Base-by-base conservation (phyloP, 179 eudicot species). In the Patellifolia procumbens region DNA sequence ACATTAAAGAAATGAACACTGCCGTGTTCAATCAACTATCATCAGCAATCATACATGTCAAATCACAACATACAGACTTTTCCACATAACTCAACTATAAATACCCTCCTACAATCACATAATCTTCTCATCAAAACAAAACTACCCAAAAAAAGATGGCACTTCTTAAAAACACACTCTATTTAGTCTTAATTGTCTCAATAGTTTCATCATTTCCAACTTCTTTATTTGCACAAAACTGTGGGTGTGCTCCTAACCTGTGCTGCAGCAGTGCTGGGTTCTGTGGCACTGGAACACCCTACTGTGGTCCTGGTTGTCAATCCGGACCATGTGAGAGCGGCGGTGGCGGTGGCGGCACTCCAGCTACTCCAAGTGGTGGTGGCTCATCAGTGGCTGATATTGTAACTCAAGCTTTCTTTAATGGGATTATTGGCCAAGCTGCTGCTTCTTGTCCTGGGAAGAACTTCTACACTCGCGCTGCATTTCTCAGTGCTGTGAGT, bases 251-350 rank as follows among this genome's bases (percentile, higher is more conserved):
- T 6, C 67, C 77, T 10, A 51, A 66, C 70, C 20, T 76, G 15
- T 81, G 83, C 60, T 81, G 83, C 37, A 81, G 83, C 65, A 12
- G 72, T 31, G 76, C 49, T 51, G 83, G 83, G 58, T 81, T 60
- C 49, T 81, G 83, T 43, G 83, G 83, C 15, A 31, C 53, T 10
- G 12, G 17, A 11, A 73, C 51, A 10, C 28, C 59, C 24, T 81
- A 81, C 31, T 81, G 84, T 32, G 81, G 81, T 11, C 9, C 7
- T 7, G 83, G 83, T 37, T 83, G 86, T 52, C 59, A 65, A 34
- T 37, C 39, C 29, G 86, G 86, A 31, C 86, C 86, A 3, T 83
- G 86, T 48, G 17, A 68, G 7, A 15, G 60, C 45, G 20, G 60
- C 53, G n/a, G n/a, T n/a, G n/a, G n/a, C n/a, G n/a, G n/a, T n/a